Evolutionary conservation across 2,329 filamentous ascomycete genomes (phyloP).

Genomic region (Teratosphaeria epicoccoides): DNA sequence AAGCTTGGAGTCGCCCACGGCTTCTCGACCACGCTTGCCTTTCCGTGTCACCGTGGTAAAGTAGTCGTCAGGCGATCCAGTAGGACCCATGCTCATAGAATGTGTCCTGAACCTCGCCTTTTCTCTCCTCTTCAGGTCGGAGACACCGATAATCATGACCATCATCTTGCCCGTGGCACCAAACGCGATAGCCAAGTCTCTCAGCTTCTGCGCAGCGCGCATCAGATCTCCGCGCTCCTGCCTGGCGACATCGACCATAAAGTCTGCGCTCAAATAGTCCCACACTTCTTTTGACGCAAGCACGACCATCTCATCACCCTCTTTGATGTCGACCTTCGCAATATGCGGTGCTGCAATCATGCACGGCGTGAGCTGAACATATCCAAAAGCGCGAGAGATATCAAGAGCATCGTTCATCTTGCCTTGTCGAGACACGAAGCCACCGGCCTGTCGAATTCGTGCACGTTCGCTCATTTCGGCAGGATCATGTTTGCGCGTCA

Average conservation of each 20-base stretch:
- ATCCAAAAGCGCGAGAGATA: slow-evolving; percentile 90
- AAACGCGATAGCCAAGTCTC: slow-evolving; percentile 91
- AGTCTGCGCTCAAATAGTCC: slow-evolving; percentile 83
- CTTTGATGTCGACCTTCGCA: slow-evolving; percentile 63
- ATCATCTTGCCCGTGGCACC: slow-evolving; percentile 91
- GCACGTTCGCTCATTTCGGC: slow-evolving; percentile 74
- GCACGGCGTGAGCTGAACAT: slow-evolving; percentile 81
- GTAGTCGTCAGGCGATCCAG: slow-evolving; percentile 61
- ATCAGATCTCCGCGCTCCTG: slow-evolving; percentile 83
- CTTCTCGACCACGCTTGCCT: slow-evolving; percentile 48
- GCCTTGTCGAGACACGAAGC: slow-evolving; percentile 89
- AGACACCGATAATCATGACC: slow-evolving; percentile 96
- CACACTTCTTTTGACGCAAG: slow-evolving; percentile 87
- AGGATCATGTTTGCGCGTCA: slow-evolving; percentile 89
- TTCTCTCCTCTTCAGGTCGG: slow-evolving; percentile 78
- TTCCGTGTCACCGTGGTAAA: slow-evolving; percentile 50
- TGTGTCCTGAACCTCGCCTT: slow-evolving; percentile 64
- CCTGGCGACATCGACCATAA: slow-evolving; percentile 83
- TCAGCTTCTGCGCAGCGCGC: slow-evolving; percentile 86
- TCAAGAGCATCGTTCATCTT: slow-evolving; percentile 85
- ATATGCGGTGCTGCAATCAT: slow-evolving; percentile 87
- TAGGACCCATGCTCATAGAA: slow-evolving; percentile 75
- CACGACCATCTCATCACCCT: slow-evolving; percentile 87
- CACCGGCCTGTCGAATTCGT: slow-evolving; percentile 85
- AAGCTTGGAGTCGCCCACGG: slow-evolving; percentile 71